phyloP scores from a whole-genome alignment of 768 basidiomycete species.

The Auriscalpium microsporum region DNA sequence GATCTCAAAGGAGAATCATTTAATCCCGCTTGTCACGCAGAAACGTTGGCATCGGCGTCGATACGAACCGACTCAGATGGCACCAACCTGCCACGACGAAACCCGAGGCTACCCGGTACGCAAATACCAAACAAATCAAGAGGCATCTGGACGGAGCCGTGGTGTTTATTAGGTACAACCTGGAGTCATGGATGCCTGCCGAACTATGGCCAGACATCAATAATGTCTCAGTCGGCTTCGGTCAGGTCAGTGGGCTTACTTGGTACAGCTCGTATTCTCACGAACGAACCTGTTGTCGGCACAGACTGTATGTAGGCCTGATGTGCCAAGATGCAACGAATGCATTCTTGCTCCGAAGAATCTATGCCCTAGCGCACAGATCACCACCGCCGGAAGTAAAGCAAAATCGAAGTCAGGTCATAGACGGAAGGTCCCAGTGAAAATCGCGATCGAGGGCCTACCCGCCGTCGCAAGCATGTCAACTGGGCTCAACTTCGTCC shows the following conservation, averaged over 20 bases:
- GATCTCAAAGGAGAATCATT: no score
- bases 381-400: conserved; percentile 13
- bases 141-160: no score
- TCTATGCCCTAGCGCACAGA: conserved; percentile 60
- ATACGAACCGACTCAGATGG: conserved; percentile 90
- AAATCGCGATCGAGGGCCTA: no score
- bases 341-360: conserved; percentile 48
- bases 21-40: conserved; percentile 26
- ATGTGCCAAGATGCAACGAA: conserved; percentile 53
- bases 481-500: no score
- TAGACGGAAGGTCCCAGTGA: no score
- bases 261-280: neutral
- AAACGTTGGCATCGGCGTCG: conserved; percentile 88
- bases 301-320: conserved; percentile 60
- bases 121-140: no score
- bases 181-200: conserved; percentile 78
- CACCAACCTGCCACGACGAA: conserved; percentile 76
- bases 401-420: no score
- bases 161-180: conserved; percentile 32
- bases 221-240: conserved; percentile 75
- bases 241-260: conserved; percentile 45
- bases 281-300: neutral
- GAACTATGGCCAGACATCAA: conserved; percentile 72
- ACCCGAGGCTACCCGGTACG: conserved; percentile 76
- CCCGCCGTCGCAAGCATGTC: no score